phyloP scores from a whole-genome alignment of 129 eudicot genomes.

The Artemisia tridentata region DNA sequence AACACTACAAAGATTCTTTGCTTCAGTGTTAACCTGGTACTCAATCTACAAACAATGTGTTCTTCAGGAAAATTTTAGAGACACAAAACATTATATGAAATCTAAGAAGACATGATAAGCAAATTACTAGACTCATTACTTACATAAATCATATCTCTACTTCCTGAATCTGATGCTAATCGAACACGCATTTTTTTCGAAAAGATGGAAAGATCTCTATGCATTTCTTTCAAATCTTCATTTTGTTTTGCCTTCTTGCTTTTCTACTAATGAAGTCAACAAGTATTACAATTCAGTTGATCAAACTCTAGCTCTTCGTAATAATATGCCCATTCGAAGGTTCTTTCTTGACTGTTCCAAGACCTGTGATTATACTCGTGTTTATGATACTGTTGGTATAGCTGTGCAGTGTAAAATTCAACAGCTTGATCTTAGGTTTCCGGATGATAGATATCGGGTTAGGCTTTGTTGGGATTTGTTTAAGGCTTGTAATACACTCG shows the following conservation, averaged over 20 bases:
- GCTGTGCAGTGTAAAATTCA: conserved; percentile 3
- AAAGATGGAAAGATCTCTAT: conserved; percentile 14
- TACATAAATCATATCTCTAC: conserved; percentile 9
- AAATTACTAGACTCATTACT: conserved; percentile 12
- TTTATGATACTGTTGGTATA: neutral
- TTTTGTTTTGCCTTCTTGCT: conserved; percentile 7
- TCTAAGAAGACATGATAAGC: neutral
- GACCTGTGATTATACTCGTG: conserved; percentile 19
- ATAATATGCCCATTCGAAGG: neutral
- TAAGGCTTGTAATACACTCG: neutral
- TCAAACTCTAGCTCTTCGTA: conserved; percentile 16
- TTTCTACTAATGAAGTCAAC: neutral
- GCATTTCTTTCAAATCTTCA: conserved; percentile 18
- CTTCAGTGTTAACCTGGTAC: no score
- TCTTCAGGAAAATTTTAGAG: no score
- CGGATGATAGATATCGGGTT: conserved; percentile 12
- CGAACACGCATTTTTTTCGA: conserved; percentile 19
- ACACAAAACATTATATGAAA: neutral
- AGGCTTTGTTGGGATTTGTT: conserved; percentile 26
- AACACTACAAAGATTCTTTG: no score
- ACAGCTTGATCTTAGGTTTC: conserved; percentile 22
- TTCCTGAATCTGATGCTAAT: conserved; percentile 13
- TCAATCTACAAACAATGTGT: no score
- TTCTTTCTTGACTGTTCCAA: conserved; percentile 19
- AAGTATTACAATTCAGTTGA: conserved; percentile 27